phyloP scores from a whole-genome alignment of 2,329 filamentous ascomycete genomes.

The Colletotrichum eremochloae region DNA sequence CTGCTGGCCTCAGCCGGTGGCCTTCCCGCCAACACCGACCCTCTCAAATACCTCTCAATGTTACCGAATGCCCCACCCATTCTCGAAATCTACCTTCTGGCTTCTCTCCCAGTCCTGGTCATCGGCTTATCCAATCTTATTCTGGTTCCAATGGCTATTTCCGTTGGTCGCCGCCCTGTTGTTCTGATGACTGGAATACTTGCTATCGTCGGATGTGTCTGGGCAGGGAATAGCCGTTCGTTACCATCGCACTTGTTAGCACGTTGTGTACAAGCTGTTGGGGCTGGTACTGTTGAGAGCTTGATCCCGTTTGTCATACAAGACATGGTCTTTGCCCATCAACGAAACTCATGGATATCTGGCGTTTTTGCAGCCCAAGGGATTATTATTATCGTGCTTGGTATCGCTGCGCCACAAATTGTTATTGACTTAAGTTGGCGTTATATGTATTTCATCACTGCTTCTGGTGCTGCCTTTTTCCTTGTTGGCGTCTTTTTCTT shows the following conservation, averaged over 20 bases:
- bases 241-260: constrained; percentile 50
- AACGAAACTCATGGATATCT: constrained; percentile 52
- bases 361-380: constrained; percentile 48
- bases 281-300: constrained; percentile 52
- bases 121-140: constrained; percentile 52
- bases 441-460: constrained; percentile 52
- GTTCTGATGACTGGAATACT: constrained; percentile 49
- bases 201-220: constrained; percentile 52
- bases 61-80: constrained; percentile 48
- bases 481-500: constrained; percentile 49
- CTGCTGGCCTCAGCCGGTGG: constrained; percentile 37
- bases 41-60: constrained; percentile 30
- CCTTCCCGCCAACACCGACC: constrained; percentile 44
- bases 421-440: constrained; percentile 50
- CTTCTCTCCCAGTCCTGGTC: constrained; percentile 51
- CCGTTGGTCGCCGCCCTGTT: constrained; percentile 53
- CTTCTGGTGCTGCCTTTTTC: constrained; percentile 45
- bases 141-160: constrained; percentile 54
- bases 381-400: constrained; percentile 48
- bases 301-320: constrained; percentile 55
- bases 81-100: constrained; percentile 48
- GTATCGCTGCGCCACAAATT: constrained; percentile 48
- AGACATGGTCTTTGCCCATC: constrained; percentile 55
- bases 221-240: constrained; percentile 50
- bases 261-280: constrained; percentile 51